Base-by-base conservation (phyloP, 2,329 filamentous ascomycete genomes). In the Saccharata proteae region DNA sequence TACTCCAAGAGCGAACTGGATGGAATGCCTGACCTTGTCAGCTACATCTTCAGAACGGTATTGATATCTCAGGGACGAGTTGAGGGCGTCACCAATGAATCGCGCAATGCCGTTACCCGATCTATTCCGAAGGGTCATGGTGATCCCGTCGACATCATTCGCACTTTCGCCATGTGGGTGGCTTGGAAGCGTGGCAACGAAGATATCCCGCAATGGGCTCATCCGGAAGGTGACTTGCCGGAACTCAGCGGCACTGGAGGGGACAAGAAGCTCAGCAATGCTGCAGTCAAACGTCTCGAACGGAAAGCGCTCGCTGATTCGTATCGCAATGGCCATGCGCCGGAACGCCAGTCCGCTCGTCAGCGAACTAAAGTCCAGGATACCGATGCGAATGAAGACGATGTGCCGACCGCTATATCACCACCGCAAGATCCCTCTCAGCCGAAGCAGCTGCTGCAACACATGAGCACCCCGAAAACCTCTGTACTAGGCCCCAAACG, bases 181-280 rank as follows among this genome's bases (percentile, higher is more conserved):
- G 70, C 74, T 3, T 78, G 74, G 74, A 78, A 79, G 48, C 66
- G 69, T 33, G 74, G 74, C 8, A 75, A 77, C 44, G 71, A 76
- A 40, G 57, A 57, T 35, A 68, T 74, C 28, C 71, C 73, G 17
- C 58, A 65, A 26, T 79, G 74, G 74, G 72, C 72, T 23, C 61
- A 69, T 34, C 68, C 68, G 2, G 69, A 74, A 40, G 62, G 62
- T 26, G 58, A 65, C 11, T 58, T 71, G 26, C 63, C 64, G 26
- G 67, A 55, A 30, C 26, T 39, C 9, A 30, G 38, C 12, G 48
- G 54, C 9, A 22, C 35, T 6, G 38, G 40, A 3, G 40, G 40
- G 6, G 64, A 67, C 31, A 73, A 71, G 52, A 72, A 70, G 43
- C 52, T 70, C 5, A 69, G 66, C 28, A 62, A 60, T 13, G 62